These are phyloP conservation scores for Volvariella surrecta DNA, from an alignment of 1,284 basidiomycete species.

Conservation along the genomic window DNA sequence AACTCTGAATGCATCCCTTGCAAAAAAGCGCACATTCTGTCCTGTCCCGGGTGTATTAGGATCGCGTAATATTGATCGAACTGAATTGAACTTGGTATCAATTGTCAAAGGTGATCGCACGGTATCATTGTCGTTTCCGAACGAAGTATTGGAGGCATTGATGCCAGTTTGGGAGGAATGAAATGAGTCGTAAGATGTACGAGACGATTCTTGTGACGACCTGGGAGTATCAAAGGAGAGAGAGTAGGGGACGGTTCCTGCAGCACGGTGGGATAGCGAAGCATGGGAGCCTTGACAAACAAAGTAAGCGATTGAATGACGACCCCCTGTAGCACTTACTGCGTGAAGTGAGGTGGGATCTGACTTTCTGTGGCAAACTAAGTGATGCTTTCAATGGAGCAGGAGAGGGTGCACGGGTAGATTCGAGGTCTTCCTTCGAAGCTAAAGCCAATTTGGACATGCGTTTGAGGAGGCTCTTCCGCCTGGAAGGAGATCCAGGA, in stretches of 20 bases:
- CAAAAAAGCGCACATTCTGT: slow-evolving; percentile 67
- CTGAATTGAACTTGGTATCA: slow-evolving; percentile 32
- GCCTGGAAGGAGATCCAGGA: slow-evolving; percentile 38
- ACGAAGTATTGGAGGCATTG: slow-evolving; percentile 11
- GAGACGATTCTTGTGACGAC: slow-evolving; percentile 14
- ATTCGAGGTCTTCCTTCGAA: slow-evolving; percentile 26
- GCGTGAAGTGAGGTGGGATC: slow-evolving; percentile 37
- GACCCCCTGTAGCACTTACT: slow-evolving; percentile 34
- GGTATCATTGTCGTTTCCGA: slow-evolving; percentile 5
- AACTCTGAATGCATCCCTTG: slow-evolving; percentile 53
- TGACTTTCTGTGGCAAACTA: slow-evolving; percentile 46
- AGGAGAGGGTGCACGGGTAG: too few species aligned
- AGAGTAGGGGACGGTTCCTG: too few species aligned
- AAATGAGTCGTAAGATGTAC: slow-evolving; percentile 17
- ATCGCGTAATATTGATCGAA: slow-evolving; percentile 63
- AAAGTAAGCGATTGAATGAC: not conserved
- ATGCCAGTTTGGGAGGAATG: slow-evolving; percentile 17
- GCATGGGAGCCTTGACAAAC: slow-evolving; percentile 1
- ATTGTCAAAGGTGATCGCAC: slow-evolving; percentile 2
- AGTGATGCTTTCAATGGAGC: slow-evolving; percentile 31
- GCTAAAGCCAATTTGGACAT: slow-evolving; percentile 23
- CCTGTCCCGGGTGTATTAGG: slow-evolving; percentile 65
- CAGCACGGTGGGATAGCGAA: slow-evolving; percentile 6
- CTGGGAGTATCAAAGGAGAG: slow-evolving; percentile 13
- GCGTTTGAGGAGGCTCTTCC: slow-evolving; percentile 34